phyloP scores from a whole-genome alignment of 805 yeast genomes.

The Myxozyma neotropica region DNA sequence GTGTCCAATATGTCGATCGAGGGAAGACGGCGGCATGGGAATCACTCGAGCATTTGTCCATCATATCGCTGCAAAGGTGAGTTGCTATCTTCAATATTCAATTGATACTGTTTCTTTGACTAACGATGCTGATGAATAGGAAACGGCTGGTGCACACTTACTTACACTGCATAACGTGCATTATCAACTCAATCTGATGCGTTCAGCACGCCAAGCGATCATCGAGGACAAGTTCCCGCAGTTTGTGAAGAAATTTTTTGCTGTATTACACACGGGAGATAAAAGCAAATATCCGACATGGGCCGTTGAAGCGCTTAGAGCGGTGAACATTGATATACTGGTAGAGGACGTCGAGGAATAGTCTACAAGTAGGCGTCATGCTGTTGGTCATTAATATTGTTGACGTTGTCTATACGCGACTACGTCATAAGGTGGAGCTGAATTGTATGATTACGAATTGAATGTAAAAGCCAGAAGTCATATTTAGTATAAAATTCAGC shows the following conservation, averaged over 20 bases:
- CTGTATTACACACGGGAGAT: constrained; percentile 42
- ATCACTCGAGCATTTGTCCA: constrained; percentile 46
- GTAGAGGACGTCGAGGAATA: constrained; percentile 5
- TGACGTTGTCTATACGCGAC: background rate
- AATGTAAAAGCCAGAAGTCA: too few relatives aligned
- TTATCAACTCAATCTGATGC: constrained; percentile 50
- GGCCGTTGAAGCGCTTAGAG: constrained; percentile 48
- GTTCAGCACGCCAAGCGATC: constrained; percentile 46
- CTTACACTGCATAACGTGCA: constrained; percentile 49
- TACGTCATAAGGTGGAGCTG: too few relatives aligned
- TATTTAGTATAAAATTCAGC: background rate
- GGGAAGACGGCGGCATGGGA: constrained; percentile 43
- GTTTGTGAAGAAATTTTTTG: constrained; percentile 45
- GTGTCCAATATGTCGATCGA: constrained; percentile 47
- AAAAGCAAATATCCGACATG: constrained; percentile 44
- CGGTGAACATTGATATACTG: constrained; percentile 44
- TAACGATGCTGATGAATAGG: constrained; percentile 34
- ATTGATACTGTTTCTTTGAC: background rate
- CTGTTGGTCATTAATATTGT: too few relatives aligned
- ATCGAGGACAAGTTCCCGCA: constrained; percentile 45
- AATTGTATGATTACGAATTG: too few relatives aligned
- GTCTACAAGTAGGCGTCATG: too few relatives aligned
- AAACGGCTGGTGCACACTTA: constrained; percentile 50
- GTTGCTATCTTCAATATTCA: background rate
- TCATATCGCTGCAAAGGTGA: constrained; percentile 43